Evolutionary conservation across 805 yeast species (phyloP), one percentile per base, ranked within the genome.

Genomic region (Pichia thaimueangensis): DNA sequence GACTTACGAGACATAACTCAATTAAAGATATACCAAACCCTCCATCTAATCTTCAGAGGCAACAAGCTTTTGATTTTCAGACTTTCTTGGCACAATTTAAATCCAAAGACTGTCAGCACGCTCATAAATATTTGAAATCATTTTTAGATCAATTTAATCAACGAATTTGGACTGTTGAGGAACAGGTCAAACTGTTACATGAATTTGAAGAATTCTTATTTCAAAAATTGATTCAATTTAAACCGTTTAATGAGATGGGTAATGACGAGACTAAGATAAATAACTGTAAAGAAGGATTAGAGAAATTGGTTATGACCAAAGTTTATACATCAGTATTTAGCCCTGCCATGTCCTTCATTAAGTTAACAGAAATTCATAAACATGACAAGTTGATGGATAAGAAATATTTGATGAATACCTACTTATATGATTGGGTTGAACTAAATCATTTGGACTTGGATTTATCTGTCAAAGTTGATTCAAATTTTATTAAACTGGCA

Each of bases 281-380:
- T 30, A 87, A 89, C 56, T 81, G 95, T 2, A 67, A 80, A 50
- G 97, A 88, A 53, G 98, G 98, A 0, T 70, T 93, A 53, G 99
- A 93, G 61, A 93, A 93, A 60, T 70, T 93, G 33, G 71, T 94
- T 9, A 86, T 89, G 95, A 89, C 91, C 43, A 71, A 95, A 49
- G 62, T 94, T 2, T 89, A 87, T 59, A 69, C 70, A 1, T 76
- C 74, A 42, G 82, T 91, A 24, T 94, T 84, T 56, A 79, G 97
- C 0, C 97, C 97, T 0, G 64, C 59, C 15, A 55, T 68, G 25
- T 64, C 74, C 2, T 65, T 59, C 8, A 50, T 60, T 6, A 63
- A 56, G 45, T 64, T 74, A 45, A 78, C 71, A 39, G 74, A 58
- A 43, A 76, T 73, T 8, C 91, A 84, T 54, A 69, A 62, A 34